Evolutionary conservation across 352 stramenopile genomes (phyloP).

Genomic region (Pythium phragmiticola): DNA sequence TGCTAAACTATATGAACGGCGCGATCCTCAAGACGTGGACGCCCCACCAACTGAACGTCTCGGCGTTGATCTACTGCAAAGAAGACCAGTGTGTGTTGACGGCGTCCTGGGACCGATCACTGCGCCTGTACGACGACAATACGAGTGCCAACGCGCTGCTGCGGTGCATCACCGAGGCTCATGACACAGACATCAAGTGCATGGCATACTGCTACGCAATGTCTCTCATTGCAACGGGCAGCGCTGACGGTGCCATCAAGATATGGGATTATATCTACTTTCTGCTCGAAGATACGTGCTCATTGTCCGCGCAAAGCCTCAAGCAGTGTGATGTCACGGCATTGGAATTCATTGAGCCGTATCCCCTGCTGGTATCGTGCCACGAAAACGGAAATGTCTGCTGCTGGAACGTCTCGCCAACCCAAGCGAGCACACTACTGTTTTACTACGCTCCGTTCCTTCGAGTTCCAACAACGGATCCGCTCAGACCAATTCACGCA

Average conservation of each 20-base stretch:
- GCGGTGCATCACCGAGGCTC: conserved; percentile 63
- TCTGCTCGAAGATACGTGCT: conserved; percentile 63
- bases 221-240: conserved; percentile 59
- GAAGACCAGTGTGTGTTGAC: conserved; percentile 75
- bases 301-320: conserved; percentile 8
- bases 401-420: conserved; percentile 55
- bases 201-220: conserved; percentile 74
- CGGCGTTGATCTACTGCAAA: conserved; percentile 68
- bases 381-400: conserved; percentile 72
- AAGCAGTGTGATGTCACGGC: conserved; percentile 50
- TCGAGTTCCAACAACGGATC: conserved; percentile 9
- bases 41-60: conserved; percentile 60
- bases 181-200: conserved; percentile 78
- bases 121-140: conserved; percentile 76
- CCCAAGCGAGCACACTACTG: conserved; percentile 34
- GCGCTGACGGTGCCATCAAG: conserved; percentile 63
- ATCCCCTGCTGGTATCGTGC: conserved; percentile 62
- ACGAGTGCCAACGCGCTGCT: conserved; percentile 51
- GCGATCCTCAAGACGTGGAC: conserved; percentile 63
- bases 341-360: conserved; percentile 73
- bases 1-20: conserved; percentile 80
- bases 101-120: conserved; percentile 70
- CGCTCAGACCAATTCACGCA: background rate
- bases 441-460: conserved; percentile 26
- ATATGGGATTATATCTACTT: conserved; percentile 89